Conservation (phyloP, 495 filamentous ascomycete species). For the Penicillium ucsense region DNA sequence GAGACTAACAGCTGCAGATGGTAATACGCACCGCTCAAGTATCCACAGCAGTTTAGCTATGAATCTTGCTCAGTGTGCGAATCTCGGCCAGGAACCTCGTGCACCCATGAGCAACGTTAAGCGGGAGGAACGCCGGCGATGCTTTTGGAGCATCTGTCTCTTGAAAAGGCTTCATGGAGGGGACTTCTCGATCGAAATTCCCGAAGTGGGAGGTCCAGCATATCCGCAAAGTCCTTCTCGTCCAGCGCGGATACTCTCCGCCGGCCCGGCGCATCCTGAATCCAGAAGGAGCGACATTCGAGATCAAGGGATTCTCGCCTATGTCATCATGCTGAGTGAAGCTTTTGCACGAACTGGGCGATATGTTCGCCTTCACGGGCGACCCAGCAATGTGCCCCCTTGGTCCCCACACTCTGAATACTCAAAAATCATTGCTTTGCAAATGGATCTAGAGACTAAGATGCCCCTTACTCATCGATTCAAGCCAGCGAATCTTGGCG, state of each 20-base stretch:
- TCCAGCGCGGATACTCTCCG: constrained; percentile 16
- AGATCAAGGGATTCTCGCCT: constrained; percentile 39
- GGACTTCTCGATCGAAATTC: constrained; percentile 31
- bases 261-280: constrained; percentile 10
- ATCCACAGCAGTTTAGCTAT: constrained; percentile 40
- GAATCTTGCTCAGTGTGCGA: constrained; percentile 36
- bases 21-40: constrained; percentile 37
- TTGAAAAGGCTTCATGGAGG: constrained; percentile 37
- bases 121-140: constrained; percentile 36
- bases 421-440: constrained; percentile 35
- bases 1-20: constrained; percentile 19
- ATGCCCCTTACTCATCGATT: constrained; percentile 39
- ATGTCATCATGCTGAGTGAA: constrained; percentile 37
- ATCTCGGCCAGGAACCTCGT: constrained; percentile 27
- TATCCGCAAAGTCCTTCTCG: constrained; percentile 22
- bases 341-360: constrained; percentile 33
- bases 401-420: constrained; percentile 43
- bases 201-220: constrained; percentile 26
- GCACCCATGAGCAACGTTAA: constrained; percentile 5
- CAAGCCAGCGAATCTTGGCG: constrained; percentile 32
- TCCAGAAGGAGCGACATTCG: constrained; percentile 18
- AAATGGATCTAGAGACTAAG: constrained; percentile 40
- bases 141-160: constrained; percentile 41
- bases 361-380: constrained; percentile 37
- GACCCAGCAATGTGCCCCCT: constrained; percentile 33